Percentiles rank a stretch among this genome's conserved stretches.
Conservation (phyloP, 192 early-diverging fungal genomes). For the Coemansia sp. region DNA sequence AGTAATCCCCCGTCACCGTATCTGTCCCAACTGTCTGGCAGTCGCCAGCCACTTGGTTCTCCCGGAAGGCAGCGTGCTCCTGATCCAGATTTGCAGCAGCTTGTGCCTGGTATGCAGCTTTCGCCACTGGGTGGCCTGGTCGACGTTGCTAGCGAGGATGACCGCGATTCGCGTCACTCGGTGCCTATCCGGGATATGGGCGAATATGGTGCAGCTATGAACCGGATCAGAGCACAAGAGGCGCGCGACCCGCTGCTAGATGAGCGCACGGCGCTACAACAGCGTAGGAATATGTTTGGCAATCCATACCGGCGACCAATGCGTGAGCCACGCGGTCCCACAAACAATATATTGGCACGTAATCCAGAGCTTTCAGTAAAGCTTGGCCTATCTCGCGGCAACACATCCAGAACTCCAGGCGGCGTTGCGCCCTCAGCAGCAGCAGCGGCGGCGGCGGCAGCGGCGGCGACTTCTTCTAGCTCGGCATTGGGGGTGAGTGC, state of each 20-base stretch:
- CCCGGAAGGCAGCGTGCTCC: slow-evolving; percentile 1
- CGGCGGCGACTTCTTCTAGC: background rate
- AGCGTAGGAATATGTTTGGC: slow-evolving; percentile 72
- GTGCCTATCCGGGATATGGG: slow-evolving; percentile 75
- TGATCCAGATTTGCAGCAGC: slow-evolving; percentile 14
- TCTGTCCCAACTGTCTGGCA: background rate
- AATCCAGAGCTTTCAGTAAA: slow-evolving; percentile 49
- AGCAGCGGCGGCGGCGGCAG: too few species aligned
- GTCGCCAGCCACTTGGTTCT: background rate
- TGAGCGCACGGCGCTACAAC: slow-evolving; percentile 61
- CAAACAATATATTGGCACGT: slow-evolving; percentile 54
- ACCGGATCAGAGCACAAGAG: slow-evolving; percentile 55
- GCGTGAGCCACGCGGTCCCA: slow-evolving; percentile 52
- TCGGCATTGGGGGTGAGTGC: background rate
- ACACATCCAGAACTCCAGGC: background rate
- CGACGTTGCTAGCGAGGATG: slow-evolving; percentile 54
- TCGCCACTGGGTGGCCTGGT: slow-evolving; percentile 43
- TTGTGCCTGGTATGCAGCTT: slow-evolving; percentile 31
- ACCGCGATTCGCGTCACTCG: slow-evolving; percentile 64
- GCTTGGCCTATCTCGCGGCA: slow-evolving; percentile 29
- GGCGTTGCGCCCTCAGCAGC: background rate
- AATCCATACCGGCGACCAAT: slow-evolving; percentile 68
- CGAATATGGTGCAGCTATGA: slow-evolving; percentile 64
- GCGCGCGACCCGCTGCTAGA: slow-evolving; percentile 68
- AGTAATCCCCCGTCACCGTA: background rate